phyloP scores from a whole-genome alignment of 2,329 filamentous ascomycete genomes.

The Lachnum nothofagi region DNA sequence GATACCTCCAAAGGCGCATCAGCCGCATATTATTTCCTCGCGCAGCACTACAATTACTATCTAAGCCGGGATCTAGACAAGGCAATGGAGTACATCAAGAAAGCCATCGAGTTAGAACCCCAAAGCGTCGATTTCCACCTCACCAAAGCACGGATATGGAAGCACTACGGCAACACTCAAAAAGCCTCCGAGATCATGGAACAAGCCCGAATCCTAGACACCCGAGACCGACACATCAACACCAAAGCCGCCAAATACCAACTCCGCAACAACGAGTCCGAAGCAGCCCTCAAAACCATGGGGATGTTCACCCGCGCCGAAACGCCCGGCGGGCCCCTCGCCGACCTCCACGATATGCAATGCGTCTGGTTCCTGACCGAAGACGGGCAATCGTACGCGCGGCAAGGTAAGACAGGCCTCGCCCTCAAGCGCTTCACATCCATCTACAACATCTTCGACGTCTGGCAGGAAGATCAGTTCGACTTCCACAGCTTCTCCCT shows the following conservation, averaged over 20 bases:
- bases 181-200: conserved; percentile 88
- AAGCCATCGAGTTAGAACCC: conserved; percentile 72
- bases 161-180: conserved; percentile 74
- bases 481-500: conserved; percentile 98
- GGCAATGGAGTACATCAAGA: conserved; percentile 76
- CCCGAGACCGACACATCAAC: conserved; percentile 94
- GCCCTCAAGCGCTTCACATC: conserved; percentile 89
- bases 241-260: conserved; percentile 97
- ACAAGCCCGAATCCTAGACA: conserved; percentile 75
- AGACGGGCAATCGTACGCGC: conserved; percentile 82
- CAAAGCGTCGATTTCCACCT: conserved; percentile 87
- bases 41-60: conserved; percentile 94
- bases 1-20: conserved; percentile 62
- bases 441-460: conserved; percentile 87
- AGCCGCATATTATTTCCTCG: conserved; percentile 85
- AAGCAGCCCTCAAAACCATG: conserved; percentile 80
- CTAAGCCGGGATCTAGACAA: conserved; percentile 78
- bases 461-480: conserved; percentile 98
- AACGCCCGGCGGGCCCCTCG: conserved; percentile 77
- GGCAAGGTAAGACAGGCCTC: conserved; percentile 75
- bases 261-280: conserved; percentile 84
- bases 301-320: conserved; percentile 92
- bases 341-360: conserved; percentile 95
- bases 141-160: conserved; percentile 91
- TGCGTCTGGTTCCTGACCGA: conserved; percentile 96